These are phyloP conservation scores for Pseudogymnoascus sp. DNA, from an alignment of 2,329 filamentous ascomycete genomes.

Conservation along the genomic window DNA sequence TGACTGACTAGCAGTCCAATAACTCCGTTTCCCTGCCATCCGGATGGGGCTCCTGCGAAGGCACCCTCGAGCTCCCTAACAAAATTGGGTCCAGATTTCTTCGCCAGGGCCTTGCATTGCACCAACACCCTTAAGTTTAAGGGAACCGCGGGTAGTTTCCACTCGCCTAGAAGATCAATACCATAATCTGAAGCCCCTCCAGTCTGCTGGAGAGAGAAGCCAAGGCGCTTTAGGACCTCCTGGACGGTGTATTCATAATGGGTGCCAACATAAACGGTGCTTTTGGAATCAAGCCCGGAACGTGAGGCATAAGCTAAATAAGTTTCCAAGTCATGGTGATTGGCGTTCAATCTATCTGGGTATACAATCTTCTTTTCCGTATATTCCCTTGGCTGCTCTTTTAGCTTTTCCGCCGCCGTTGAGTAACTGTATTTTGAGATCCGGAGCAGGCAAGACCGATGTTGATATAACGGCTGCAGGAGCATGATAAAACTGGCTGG, in stretches of 20 bases:
- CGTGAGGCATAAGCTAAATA: constrained; percentile 59
- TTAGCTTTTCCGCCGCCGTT: constrained; percentile 8
- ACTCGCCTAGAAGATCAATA: constrained; percentile 68
- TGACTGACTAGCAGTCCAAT: constrained; percentile 67
- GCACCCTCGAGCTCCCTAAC: constrained; percentile 76
- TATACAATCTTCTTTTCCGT: constrained; percentile 32
- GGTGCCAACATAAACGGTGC: constrained; percentile 64
- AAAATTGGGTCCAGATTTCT: constrained; percentile 47
- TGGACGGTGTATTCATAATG: constrained; percentile 69
- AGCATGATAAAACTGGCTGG: not conserved
- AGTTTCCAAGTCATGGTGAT: constrained; percentile 58
- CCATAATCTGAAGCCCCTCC: constrained; percentile 64
- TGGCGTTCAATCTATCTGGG: constrained; percentile 40
- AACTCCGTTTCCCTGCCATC: constrained; percentile 61
- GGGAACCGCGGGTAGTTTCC: constrained; percentile 49
- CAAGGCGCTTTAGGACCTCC: constrained; percentile 49
- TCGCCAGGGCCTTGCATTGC: constrained; percentile 64
- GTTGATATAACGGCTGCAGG: not conserved
- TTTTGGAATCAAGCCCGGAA: constrained; percentile 47
- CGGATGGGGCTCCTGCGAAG: constrained; percentile 64
- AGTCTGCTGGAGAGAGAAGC: constrained; percentile 59
- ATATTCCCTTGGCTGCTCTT: not conserved
- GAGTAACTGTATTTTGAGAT: constrained; percentile 4
- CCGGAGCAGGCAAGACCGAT: not conserved
- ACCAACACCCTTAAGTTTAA: constrained; percentile 41